Percentiles rank a stretch among this genome's conserved stretches.
These are phyloP conservation scores for Eucalyptus sp. DNA, from an alignment of 345 rosid species.

Conservation along the genomic window DNA sequence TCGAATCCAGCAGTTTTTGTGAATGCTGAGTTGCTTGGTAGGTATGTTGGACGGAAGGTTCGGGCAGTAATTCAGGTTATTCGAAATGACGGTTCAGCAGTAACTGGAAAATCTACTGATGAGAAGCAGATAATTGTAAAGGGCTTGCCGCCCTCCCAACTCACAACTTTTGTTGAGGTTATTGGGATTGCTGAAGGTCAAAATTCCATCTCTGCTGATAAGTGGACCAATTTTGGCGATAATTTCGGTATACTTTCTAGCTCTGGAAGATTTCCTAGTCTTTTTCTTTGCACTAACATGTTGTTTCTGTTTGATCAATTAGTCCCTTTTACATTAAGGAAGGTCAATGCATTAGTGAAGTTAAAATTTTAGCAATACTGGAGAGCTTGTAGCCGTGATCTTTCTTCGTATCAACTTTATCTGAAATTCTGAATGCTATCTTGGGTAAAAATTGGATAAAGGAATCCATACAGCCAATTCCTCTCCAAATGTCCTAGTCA, in stretches of 20 bases:
- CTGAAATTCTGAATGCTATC: background rate
- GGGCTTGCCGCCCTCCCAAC: slow-evolving; percentile 44
- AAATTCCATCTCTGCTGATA: slow-evolving; percentile 48
- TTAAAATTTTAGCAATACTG: background rate
- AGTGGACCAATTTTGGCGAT: slow-evolving; percentile 73
- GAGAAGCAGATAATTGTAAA: slow-evolving; percentile 42
- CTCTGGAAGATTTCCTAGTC: background rate
- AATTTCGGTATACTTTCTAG: slow-evolving; percentile 37
- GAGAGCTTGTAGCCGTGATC: background rate
- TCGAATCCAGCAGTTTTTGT: slow-evolving; percentile 82
- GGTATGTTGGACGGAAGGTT: slow-evolving; percentile 57
- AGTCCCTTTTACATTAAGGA: background rate
- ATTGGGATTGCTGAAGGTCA: slow-evolving; percentile 80
- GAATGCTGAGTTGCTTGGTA: slow-evolving; percentile 48
- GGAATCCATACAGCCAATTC: background rate
- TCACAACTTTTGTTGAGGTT: slow-evolving; percentile 61
- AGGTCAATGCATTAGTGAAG: background rate
- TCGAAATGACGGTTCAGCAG: slow-evolving; percentile 33
- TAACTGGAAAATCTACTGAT: slow-evolving; percentile 66
- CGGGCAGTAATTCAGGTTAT: slow-evolving; percentile 61
- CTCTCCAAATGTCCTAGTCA: background rate
- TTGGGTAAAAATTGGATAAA: background rate
- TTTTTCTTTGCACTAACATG: background rate
- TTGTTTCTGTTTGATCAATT: background rate
- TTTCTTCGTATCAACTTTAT: background rate